Evolutionary conservation across 257 asterid genomes (phyloP), one percentile per base, ranked within the genome.

Genomic region (Solanum pennellii): DNA sequence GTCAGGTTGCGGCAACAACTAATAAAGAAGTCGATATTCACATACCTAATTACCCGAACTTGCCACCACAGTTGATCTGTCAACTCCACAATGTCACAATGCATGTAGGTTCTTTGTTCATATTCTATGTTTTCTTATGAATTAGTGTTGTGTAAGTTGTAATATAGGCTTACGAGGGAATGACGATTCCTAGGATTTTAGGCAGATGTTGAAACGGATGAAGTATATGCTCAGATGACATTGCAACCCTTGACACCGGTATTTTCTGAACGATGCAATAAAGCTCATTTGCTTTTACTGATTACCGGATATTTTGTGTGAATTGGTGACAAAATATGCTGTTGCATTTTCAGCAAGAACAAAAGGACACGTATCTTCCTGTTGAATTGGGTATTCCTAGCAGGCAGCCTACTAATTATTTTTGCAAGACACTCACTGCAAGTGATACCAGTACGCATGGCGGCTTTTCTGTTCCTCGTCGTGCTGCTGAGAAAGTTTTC

Each of bases 401-500:
- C 93, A 93, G 95, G 89, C 99, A 96, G 83, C 99, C 99, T 10
- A 94, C 97, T 35, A 96, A 96, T 88, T 96, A 96, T 92, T 96
- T 96, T 79, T 96, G 99, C 94, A 96, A 96, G 98, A 96, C 98
- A 71, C 90, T 96, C 85, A 96, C 99, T 15, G 99, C 99, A 80
- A 96, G 99, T 90, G 99, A 96, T 88, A 96, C 99, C 86, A 96
- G 99, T 85, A 96, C 99, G 5, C 99, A 96, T 89, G 99, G 99
- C n/a, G 99, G 99, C 87, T 96, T 96, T 91, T 96, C 99, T 85
- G 98, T 96, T 89, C 99, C 99, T 87, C 97, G 99, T 41, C 98
- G 99, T 87, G 99, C 99, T 88, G 99, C 99, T 11, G 99, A 96
- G 93, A 96, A 96, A 96, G 99, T 96, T 89, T 96, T 96, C 89